phyloP scores from a whole-genome alignment of 2,329 filamentous ascomycete genomes.

The Fusarium stilboides region DNA sequence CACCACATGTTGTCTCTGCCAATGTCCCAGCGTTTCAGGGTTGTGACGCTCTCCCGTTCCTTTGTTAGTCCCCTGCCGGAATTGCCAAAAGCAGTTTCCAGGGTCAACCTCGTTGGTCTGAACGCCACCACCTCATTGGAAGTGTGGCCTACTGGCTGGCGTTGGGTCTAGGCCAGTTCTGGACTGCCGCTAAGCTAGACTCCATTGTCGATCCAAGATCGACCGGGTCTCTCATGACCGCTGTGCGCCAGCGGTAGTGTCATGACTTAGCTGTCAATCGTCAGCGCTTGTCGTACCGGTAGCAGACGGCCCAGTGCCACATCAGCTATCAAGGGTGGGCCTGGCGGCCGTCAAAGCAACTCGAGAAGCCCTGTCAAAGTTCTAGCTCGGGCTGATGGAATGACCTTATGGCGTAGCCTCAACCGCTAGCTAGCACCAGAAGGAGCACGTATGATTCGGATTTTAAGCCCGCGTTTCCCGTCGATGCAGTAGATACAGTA shows the following conservation, averaged over 20 bases:
- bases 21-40: slow-evolving; percentile 44
- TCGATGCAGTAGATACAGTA: slow-evolving; percentile 1
- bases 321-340: slow-evolving; percentile 28
- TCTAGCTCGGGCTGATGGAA: slow-evolving; percentile 44
- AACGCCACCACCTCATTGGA: slow-evolving; percentile 29
- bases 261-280: slow-evolving; percentile 47
- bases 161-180: slow-evolving; percentile 25
- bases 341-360: slow-evolving; percentile 37
- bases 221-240: slow-evolving; percentile 35
- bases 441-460: slow-evolving; percentile 17
- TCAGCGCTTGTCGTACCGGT: slow-evolving; percentile 40
- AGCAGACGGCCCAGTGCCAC: slow-evolving; percentile 44
- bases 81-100: slow-evolving; percentile 33
- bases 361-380: slow-evolving; percentile 48
- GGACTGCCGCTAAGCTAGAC: slow-evolving; percentile 40
- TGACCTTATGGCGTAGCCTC: slow-evolving; percentile 6
- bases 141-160: slow-evolving; percentile 10
- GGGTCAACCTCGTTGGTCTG: slow-evolving; percentile 27
- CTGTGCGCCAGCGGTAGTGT: slow-evolving; percentile 38
- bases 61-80: slow-evolving; percentile 34
- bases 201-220: slow-evolving; percentile 49
- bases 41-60: slow-evolving; percentile 34
- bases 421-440: slow-evolving; percentile 5
- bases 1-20: slow-evolving; percentile 33
- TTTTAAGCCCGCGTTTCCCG: slow-evolving; percentile 7